phyloP scores from a whole-genome alignment of 352 stramenopile species.

The Paralagenidium karlingii region DNA sequence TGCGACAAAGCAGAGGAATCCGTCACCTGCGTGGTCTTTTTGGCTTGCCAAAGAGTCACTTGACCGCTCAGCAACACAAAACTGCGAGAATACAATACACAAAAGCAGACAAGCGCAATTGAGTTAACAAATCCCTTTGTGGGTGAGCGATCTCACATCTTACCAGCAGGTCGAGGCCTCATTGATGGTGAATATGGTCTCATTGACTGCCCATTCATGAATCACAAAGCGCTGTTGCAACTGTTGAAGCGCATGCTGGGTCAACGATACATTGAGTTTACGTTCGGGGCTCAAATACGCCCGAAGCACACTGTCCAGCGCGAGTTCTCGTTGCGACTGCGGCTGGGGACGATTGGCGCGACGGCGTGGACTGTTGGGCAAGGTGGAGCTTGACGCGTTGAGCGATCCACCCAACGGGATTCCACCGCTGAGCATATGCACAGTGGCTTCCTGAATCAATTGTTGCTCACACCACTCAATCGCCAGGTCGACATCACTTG shows the following conservation, averaged over 20 bases:
- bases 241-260: constrained; percentile 12
- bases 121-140: no score
- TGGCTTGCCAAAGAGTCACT: constrained; percentile 23
- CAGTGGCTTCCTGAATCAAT: constrained; percentile 27
- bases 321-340: constrained; percentile 17
- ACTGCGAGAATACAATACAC: no score
- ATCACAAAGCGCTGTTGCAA: constrained; percentile 21
- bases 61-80: constrained; percentile 30
- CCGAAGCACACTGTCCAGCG: constrained; percentile 21
- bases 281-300: constrained; percentile 21
- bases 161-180: constrained; percentile 30
- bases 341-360: no score
- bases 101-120: no score
- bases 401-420: no score
- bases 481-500: constrained; percentile 29
- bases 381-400: no score
- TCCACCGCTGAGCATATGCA: constrained; percentile 10
- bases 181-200: constrained; percentile 21
- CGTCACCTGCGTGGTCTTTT: constrained; percentile 6
- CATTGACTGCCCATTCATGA: constrained; percentile 15
- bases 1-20: not conserved
- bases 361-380: no score
- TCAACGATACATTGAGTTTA: no score
- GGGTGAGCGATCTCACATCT: no score
- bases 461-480: constrained; percentile 57